These are phyloP conservation scores for Madurella mycetomatis DNA, from an alignment of 2,329 filamentous ascomycete species.

Conservation along the genomic window DNA sequence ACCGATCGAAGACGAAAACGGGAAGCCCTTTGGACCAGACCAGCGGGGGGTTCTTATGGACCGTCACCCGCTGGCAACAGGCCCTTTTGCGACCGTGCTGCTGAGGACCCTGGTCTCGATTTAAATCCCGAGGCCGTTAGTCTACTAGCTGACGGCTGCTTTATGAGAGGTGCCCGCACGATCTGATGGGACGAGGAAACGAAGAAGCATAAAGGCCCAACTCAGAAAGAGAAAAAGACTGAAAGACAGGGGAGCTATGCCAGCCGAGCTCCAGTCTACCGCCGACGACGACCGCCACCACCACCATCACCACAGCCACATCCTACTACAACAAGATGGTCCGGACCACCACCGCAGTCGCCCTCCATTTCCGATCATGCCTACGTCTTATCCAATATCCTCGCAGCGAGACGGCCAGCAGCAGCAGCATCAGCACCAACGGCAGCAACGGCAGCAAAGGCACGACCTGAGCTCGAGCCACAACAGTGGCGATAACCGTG, in stretches of 20 bases:
- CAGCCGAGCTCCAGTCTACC: slow-evolving; percentile 36
- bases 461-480: not conserved
- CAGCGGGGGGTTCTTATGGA: slow-evolving; percentile 34
- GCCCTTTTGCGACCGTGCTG: slow-evolving; percentile 56
- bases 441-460: slow-evolving; percentile 6
- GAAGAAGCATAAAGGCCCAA: not conserved
- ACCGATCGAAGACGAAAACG: slow-evolving; percentile 1
- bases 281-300: slow-evolving; percentile 23
- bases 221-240: not conserved
- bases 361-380: slow-evolving; percentile 40
- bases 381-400: slow-evolving; percentile 24
- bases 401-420: slow-evolving; percentile 6
- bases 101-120: slow-evolving; percentile 54
- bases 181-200: not conserved
- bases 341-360: slow-evolving; percentile 29
- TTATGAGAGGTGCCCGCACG: slow-evolving; percentile 19
- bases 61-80: slow-evolving; percentile 34
- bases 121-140: slow-evolving; percentile 40
- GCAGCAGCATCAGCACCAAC: slow-evolving; percentile 9
- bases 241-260: slow-evolving; percentile 25
- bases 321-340: slow-evolving; percentile 43
- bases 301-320: slow-evolving; percentile 21
- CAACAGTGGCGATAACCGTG: slow-evolving; percentile 1
- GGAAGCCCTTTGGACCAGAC: slow-evolving; percentile 5
- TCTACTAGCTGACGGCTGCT: slow-evolving; percentile 39